Conservation (phyloP, 73 alveolate genomes). For the Paramecium octaurelia region DNA sequence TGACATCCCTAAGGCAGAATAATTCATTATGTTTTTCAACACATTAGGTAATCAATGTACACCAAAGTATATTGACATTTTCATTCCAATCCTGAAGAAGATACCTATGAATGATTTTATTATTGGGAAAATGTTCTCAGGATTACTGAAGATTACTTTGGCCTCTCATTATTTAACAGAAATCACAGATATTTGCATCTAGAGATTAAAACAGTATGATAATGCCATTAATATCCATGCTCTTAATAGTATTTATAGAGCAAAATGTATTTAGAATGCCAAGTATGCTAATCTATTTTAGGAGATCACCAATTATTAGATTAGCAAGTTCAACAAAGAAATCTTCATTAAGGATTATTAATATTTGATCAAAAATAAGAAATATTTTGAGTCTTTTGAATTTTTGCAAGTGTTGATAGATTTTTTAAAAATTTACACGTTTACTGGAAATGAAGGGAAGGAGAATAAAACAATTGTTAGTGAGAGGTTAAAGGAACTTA, state of each 20-base stretch:
- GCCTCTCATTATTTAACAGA: background rate
- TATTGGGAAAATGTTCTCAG: background rate
- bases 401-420: background rate
- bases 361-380: background rate
- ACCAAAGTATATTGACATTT: background rate
- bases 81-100: background rate
- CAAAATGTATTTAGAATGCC: background rate
- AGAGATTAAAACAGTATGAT: background rate
- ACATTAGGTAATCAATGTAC: background rate
- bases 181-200: background rate
- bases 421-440: background rate
- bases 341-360: background rate
- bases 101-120: background rate
- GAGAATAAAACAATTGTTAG: background rate
- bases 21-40: background rate
- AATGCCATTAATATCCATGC: slow-evolving; percentile 9
- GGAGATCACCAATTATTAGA: background rate
- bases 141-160: background rate
- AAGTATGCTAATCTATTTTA: background rate
- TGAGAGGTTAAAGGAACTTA: background rate
- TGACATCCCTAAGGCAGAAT: background rate
- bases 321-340: background rate
- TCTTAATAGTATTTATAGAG: background rate
- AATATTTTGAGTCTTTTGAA: background rate
- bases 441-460: background rate